phyloP scores from a whole-genome alignment of 1,284 basidiomycete genomes.

The Cutaneotrichosporon cutaneum region DNA sequence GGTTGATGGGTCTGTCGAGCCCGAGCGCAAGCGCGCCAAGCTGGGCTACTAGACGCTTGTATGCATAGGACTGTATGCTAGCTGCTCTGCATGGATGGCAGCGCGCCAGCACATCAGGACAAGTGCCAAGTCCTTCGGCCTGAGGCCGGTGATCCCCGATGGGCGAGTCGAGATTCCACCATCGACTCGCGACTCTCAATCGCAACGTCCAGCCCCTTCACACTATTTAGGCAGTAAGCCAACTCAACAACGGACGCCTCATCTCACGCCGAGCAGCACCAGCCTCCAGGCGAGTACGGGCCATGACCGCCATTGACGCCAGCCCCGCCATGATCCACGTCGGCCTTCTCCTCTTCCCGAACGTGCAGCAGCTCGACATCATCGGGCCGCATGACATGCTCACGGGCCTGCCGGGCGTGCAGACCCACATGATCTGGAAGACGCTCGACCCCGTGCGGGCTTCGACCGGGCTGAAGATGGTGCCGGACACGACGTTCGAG shows the following conservation, averaged over 20 bases:
- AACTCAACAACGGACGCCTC: too few species aligned
- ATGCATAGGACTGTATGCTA: background rate
- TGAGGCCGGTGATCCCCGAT: too few species aligned
- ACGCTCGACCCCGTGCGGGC: background rate
- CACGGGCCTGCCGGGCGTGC: conserved; percentile 1
- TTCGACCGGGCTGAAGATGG: background rate
- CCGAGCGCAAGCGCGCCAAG: conserved; percentile 3
- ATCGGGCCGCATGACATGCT: conserved; percentile 17
- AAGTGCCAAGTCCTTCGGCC: too few species aligned
- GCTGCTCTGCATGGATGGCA: background rate
- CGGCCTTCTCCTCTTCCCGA: conserved; percentile 15
- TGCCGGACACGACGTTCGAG: background rate
- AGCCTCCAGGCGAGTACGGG: too few species aligned
- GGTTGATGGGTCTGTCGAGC: too few species aligned
- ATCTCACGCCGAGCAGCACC: too few species aligned
- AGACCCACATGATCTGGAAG: conserved; percentile 7
- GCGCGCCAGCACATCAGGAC: too few species aligned
- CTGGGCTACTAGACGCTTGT: conserved; percentile 4
- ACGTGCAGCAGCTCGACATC: conserved; percentile 17
- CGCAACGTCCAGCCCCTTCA: too few species aligned
- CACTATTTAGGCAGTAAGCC: too few species aligned
- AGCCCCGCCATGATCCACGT: conserved; percentile 7
- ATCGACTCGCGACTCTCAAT: too few species aligned
- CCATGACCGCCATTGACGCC: background rate
- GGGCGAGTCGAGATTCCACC: too few species aligned